Evolutionary conservation across 176 grass and related monocot species (phyloP).

Genomic region (Avena sativa): DNA sequence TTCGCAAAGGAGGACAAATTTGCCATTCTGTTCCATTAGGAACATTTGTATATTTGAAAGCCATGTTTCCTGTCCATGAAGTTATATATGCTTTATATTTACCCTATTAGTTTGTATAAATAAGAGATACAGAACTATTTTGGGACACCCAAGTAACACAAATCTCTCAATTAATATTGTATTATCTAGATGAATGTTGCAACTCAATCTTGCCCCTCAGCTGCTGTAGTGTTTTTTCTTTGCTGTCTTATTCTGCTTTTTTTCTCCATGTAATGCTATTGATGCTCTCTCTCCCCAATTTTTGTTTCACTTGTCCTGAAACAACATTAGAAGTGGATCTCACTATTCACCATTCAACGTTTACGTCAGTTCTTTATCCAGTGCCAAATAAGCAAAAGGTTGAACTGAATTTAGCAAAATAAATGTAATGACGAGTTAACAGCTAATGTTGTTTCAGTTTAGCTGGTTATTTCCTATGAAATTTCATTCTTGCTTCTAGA

Average conservation of each 20-base stretch:
- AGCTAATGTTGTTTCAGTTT: not conserved
- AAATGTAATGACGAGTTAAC: too few relatives aligned
- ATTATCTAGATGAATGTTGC: not conserved
- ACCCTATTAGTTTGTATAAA: not conserved
- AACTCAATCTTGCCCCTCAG: not conserved
- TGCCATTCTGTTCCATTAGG: not conserved
- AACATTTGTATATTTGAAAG: not conserved
- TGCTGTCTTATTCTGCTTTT: not conserved
- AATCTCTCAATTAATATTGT: not conserved
- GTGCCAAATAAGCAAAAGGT: too few relatives aligned
- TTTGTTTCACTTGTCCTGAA: not conserved
- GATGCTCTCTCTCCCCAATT: too few relatives aligned
- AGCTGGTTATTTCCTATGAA: not conserved
- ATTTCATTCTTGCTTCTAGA: not conserved
- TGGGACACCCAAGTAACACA: not conserved
- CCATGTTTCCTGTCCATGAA: not conserved
- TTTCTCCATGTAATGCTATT: not conserved
- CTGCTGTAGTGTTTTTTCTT: not conserved
- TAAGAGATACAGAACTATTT: not conserved
- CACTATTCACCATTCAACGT: not conserved
- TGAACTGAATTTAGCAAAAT: too few relatives aligned
- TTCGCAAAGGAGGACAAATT: not conserved
- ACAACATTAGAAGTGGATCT: not conserved
- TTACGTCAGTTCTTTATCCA: slow-evolving; percentile 9
- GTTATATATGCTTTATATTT: not conserved